Percentiles rank a stretch among this genome's conserved stretches.
These are phyloP conservation scores for Aspergillus sclerotioniger DNA, from an alignment of 495 filamentous ascomycete genomes.

Conservation along the genomic window DNA sequence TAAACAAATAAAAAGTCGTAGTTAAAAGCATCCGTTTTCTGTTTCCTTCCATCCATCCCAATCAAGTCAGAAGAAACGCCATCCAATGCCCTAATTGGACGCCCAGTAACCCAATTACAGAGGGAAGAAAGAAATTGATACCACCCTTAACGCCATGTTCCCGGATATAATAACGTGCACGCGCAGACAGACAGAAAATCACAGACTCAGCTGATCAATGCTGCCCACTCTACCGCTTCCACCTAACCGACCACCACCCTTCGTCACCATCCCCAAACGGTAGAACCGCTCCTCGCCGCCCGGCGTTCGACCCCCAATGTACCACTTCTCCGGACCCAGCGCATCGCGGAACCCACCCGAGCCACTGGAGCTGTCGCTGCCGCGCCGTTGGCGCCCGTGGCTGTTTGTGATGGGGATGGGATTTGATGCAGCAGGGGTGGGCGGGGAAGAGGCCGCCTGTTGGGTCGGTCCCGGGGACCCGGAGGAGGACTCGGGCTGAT, in stretches of 20 bases:
- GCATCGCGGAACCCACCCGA: conserved; percentile 76
- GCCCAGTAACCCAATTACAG: conserved; percentile 4
- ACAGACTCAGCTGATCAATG: conserved; percentile 63
- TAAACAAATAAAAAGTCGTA: background rate
- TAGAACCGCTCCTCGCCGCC: conserved; percentile 86
- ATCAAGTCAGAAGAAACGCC: background rate
- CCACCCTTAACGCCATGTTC: background rate
- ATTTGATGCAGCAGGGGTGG: conserved; percentile 28
- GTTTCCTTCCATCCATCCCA: too few relatives aligned
- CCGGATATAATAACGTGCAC: background rate
- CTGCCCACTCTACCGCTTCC: conserved; percentile 58
- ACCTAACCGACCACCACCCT: conserved; percentile 48
- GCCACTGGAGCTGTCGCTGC: conserved; percentile 76
- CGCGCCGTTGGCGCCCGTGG: conserved; percentile 44
- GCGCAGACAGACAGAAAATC: conserved; percentile 11
- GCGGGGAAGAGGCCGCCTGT: conserved; percentile 22
- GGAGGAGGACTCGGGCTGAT: conserved; percentile 23
- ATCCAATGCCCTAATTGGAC: conserved; percentile 7
- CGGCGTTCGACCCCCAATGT: conserved; percentile 84
- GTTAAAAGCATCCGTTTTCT: too few relatives aligned
- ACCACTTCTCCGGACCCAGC: conserved; percentile 77
- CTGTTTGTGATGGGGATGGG: conserved; percentile 39
- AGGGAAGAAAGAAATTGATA: conserved; percentile 1
- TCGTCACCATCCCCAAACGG: conserved; percentile 62
- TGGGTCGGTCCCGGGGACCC: background rate